Conservation (phyloP, 2,329 filamentous ascomycete species). For the Neocucurbitaria cava region DNA sequence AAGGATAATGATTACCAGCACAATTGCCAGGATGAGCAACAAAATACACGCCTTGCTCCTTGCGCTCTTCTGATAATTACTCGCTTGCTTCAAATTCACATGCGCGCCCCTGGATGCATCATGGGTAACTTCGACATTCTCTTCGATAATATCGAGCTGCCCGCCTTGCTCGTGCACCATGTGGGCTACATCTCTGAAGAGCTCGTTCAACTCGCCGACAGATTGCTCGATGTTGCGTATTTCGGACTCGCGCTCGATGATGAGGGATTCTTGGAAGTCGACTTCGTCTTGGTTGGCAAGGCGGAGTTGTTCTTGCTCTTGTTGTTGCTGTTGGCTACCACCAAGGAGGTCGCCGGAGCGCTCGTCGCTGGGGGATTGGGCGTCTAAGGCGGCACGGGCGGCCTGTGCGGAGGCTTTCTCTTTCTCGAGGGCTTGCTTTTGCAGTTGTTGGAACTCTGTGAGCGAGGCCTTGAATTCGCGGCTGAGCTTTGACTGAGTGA, state of each 20-base stretch:
- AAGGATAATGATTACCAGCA: constrained; percentile 86
- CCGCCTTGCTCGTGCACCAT: constrained; percentile 95
- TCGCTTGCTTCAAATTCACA: constrained; percentile 82
- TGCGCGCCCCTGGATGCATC: constrained; percentile 86
- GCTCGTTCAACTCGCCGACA: constrained; percentile 92
- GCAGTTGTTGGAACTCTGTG: constrained; percentile 90
- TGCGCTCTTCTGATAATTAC: constrained; percentile 92
- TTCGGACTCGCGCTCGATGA: constrained; percentile 94
- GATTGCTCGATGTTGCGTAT: constrained; percentile 98
- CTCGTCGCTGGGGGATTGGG: constrained; percentile 48
- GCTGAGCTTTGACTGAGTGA: constrained; percentile 93
- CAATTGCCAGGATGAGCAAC: constrained; percentile 84
- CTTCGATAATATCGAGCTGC: constrained; percentile 82
- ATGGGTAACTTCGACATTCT: constrained; percentile 84
- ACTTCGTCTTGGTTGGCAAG: constrained; percentile 93
- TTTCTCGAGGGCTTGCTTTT: constrained; percentile 88
- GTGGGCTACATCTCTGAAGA: constrained; percentile 97
- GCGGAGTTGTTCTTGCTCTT: constrained; percentile 73
- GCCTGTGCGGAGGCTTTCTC: constrained; percentile 86
- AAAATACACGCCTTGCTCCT: constrained; percentile 94
- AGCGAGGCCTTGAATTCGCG: constrained; percentile 90
- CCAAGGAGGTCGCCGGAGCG: constrained; percentile 57
- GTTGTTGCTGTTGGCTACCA: constrained; percentile 65
- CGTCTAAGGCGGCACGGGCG: constrained; percentile 77
- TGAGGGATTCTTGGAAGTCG: constrained; percentile 94